Evolutionary conservation across 2,329 filamentous ascomycete genomes (phyloP).

Genomic region (Escovopsis sp.): DNA sequence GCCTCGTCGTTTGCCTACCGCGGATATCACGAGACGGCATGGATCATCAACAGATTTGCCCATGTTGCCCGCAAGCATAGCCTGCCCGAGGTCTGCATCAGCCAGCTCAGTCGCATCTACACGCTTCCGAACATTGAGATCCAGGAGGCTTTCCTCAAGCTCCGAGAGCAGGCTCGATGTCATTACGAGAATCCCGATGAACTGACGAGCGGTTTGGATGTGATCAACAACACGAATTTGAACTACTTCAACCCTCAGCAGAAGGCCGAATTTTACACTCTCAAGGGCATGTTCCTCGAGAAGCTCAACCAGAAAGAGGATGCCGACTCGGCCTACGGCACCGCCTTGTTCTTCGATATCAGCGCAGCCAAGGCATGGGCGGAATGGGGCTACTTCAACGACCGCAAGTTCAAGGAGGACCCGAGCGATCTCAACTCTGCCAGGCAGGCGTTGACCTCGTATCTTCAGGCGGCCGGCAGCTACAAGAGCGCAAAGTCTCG

Average conservation of each 20-base stretch:
- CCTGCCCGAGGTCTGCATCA: slow-evolving; percentile 93
- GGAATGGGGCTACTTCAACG: slow-evolving; percentile 98
- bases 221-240: slow-evolving; percentile 98
- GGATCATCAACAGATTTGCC: slow-evolving; percentile 98
- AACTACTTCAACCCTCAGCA: slow-evolving; percentile 95
- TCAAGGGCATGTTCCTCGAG: slow-evolving; percentile 98
- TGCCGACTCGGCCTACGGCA: slow-evolving; percentile 86
- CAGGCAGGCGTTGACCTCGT: slow-evolving; percentile 86
- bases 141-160: slow-evolving; percentile 93
- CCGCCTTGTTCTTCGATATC: slow-evolving; percentile 90
- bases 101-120: slow-evolving; percentile 92
- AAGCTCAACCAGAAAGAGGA: slow-evolving; percentile 84
- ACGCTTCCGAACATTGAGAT: slow-evolving; percentile 99
- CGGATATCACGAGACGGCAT: slow-evolving; percentile 95
- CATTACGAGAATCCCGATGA: slow-evolving; percentile 95
- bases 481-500: slow-evolving; percentile 96
- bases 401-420: slow-evolving; percentile 88
- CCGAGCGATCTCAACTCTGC: slow-evolving; percentile 69
- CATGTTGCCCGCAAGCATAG: slow-evolving; percentile 96
- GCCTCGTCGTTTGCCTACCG: slow-evolving; percentile 85
- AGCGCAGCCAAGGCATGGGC: slow-evolving; percentile 95
- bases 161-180: slow-evolving; percentile 96
- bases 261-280: slow-evolving; percentile 96
- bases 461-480: slow-evolving; percentile 85
- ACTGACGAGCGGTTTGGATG: slow-evolving; percentile 81